Base-by-base conservation (phyloP, 164 flowering plant genomes). In the Vitis amurensis region DNA sequence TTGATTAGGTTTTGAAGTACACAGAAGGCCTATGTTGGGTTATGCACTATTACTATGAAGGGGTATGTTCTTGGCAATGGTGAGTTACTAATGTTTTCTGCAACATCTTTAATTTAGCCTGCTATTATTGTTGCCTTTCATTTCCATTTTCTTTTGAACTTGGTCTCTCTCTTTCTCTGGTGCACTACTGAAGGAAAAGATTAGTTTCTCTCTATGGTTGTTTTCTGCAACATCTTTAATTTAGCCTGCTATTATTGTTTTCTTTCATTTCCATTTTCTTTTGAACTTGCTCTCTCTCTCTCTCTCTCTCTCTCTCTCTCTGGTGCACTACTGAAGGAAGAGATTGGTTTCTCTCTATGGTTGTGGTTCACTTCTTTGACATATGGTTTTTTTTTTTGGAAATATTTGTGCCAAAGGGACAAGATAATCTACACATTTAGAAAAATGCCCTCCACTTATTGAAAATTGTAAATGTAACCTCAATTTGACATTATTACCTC, bases 51-150 rank as follows among this genome's bases (percentile, higher is more conserved):
- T 96, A 96, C 73, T 93, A 93, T 78, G 98, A 96, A 85, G 99
- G 99, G n/a, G 99, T 96, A 69, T 93, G 97, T 80, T 96, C 99
- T 65, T 96, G 99, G 99, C 87, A 87, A 65, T 96, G 99, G 99
- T 90, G 71, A 85, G 88, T 80, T 52, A 55, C 57, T 44, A 47
- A 27, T 58, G 58, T 64, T 11, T 9, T 44, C 52, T 60, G 48
- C 4, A 16, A 29, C 56, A 16, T 47, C 44, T n/a, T 48, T n/a
- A 17, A 14, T 59, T 11, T 75, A 13, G 1, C 27, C 52, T 50
- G 16, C 19, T 29, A 3, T 62, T 66, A 17, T 1, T 27, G n/a
- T 55, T 19, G 14, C 47, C 15, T 55, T 49, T 58, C 44, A 37
- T 17, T 15, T 56, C 9, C 19, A 48, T 44, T 29, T 65, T 51